Conservation (phyloP, 2,329 filamentous ascomycete species). For the Curvularia verruculosa region DNA sequence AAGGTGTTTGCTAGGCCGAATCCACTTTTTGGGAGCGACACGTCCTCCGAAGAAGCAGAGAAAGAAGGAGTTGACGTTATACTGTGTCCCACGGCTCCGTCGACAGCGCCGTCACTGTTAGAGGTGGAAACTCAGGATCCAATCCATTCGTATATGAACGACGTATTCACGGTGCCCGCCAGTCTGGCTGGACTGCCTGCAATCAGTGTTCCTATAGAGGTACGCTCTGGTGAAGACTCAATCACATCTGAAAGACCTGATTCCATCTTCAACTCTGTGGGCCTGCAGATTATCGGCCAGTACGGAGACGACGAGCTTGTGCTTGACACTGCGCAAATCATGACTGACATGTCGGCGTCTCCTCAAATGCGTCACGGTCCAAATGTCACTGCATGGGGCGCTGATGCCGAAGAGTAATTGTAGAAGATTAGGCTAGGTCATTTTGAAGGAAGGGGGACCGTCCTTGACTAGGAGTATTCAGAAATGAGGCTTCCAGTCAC, state of each 20-base stretch:
- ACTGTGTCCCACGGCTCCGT: slow-evolving; percentile 85
- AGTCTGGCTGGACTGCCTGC: slow-evolving; percentile 90
- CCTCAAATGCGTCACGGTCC: slow-evolving; percentile 10
- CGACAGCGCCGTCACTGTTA: slow-evolving; percentile 69
- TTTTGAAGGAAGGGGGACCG: too few relatives aligned
- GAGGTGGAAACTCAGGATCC: slow-evolving; percentile 61
- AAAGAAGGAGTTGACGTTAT: slow-evolving; percentile 80
- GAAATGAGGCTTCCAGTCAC: neutral
- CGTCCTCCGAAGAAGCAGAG: slow-evolving; percentile 45
- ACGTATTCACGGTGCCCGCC: slow-evolving; percentile 94
- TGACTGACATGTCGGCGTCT: slow-evolving; percentile 17
- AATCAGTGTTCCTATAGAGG: slow-evolving; percentile 75
- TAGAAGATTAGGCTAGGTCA: neutral
- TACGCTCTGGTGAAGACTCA: slow-evolving; percentile 39
- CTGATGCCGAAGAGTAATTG: neutral
- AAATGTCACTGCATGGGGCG: slow-evolving; percentile 22
- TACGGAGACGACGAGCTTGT: slow-evolving; percentile 75
- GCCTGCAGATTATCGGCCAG: slow-evolving; percentile 80
- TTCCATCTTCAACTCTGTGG: slow-evolving; percentile 52
- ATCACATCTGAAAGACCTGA: slow-evolving; percentile 26
- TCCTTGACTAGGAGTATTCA: neutral
- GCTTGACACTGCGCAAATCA: slow-evolving; percentile 61
- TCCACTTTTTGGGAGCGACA: slow-evolving; percentile 61
- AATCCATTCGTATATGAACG: slow-evolving; percentile 86
- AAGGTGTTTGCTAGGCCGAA: slow-evolving; percentile 73